A percentile compares a stretch with the other conserved stretches of the same genome.
These are phyloP conservation scores for Prasinococcaceae sp. DNA, from an alignment of 139 green algal species.

Conservation along the genomic window DNA sequence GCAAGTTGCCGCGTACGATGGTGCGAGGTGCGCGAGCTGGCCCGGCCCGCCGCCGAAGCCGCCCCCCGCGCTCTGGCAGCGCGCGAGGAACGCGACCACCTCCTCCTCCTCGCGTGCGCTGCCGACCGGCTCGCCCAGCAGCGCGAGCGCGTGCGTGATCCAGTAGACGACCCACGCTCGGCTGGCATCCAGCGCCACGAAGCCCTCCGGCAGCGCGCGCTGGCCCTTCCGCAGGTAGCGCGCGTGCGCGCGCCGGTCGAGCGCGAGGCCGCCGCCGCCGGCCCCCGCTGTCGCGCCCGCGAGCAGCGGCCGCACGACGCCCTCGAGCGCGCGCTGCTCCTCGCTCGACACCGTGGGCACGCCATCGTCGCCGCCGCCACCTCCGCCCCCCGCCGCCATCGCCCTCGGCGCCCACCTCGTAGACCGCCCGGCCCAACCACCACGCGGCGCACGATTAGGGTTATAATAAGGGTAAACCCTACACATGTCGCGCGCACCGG, in stretches of 20 bases:
- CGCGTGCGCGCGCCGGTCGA: constrained; percentile 20
- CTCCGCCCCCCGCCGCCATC: neutral
- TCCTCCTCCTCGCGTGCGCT: constrained; percentile 10
- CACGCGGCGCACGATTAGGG: too few species aligned
- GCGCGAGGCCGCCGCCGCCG: neutral
- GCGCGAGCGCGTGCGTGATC: constrained; percentile 67
- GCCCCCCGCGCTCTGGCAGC: too few species aligned
- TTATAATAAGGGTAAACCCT: too few species aligned
- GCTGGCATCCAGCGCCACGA: constrained; percentile 57
- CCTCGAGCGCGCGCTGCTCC: constrained; percentile 39
- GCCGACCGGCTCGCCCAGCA: constrained; percentile 43
- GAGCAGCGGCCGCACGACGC: constrained; percentile 24
- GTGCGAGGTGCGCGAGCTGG: constrained; percentile 84
- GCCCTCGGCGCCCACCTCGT: neutral
- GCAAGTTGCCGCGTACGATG: constrained; percentile 79
- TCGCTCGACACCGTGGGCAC: constrained; percentile 22
- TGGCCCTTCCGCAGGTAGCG: constrained; percentile 46
- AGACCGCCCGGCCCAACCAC: neutral
- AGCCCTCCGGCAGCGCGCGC: constrained; percentile 31
- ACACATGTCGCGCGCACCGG: too few species aligned
- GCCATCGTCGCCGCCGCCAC: constrained; percentile 21
- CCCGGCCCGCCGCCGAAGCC: constrained; percentile 72
- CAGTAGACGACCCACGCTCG: constrained; percentile 84
- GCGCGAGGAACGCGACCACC: constrained; percentile 49
- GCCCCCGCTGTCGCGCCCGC: neutral